Evolutionary conservation across 306 rosid species (phyloP).

Genomic region (Corylus americana): DNA sequence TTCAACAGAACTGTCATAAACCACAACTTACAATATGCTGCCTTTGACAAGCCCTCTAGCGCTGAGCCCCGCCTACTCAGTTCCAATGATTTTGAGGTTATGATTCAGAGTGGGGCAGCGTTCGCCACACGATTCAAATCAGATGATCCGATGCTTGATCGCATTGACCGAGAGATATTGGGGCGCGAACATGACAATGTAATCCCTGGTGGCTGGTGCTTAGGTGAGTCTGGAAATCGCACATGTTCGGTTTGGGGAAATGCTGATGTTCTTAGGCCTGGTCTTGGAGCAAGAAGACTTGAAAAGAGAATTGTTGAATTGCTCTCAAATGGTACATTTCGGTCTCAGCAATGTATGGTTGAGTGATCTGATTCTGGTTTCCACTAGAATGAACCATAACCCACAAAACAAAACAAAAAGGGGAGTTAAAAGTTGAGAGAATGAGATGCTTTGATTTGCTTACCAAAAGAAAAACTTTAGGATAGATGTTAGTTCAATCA

Average conservation of each 20-base stretch:
- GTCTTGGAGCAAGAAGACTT: constrained; percentile 68
- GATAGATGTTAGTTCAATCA: constrained; percentile 13
- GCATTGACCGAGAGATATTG: constrained; percentile 69
- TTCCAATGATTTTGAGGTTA: constrained; percentile 52
- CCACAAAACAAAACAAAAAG: not conserved
- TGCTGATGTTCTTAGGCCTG: constrained; percentile 87
- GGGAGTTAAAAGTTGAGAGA: constrained; percentile 14
- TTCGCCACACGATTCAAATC: constrained; percentile 56
- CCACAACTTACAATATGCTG: constrained; percentile 58
- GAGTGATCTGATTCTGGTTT: constrained; percentile 38
- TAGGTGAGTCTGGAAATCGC: constrained; percentile 71
- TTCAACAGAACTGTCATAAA: constrained; percentile 77
- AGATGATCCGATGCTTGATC: constrained; percentile 72
- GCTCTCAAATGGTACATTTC: constrained; percentile 62
- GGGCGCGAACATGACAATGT: constrained; percentile 44
- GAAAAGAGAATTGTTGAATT: constrained; percentile 67
- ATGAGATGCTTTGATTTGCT: constrained; percentile 21
- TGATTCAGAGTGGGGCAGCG: constrained; percentile 79
- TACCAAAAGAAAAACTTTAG: constrained; percentile 24
- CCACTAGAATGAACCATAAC: constrained; percentile 19
- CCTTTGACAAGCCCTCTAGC: constrained; percentile 34
- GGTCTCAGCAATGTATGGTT: constrained; percentile 52
- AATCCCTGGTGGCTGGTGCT: constrained; percentile 97
- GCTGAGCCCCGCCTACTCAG: constrained; percentile 45
- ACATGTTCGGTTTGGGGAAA: constrained; percentile 91